Evolutionary conservation across 2,329 filamentous ascomycete genomes (phyloP).

Genomic region (Penicillium brasilianum): DNA sequence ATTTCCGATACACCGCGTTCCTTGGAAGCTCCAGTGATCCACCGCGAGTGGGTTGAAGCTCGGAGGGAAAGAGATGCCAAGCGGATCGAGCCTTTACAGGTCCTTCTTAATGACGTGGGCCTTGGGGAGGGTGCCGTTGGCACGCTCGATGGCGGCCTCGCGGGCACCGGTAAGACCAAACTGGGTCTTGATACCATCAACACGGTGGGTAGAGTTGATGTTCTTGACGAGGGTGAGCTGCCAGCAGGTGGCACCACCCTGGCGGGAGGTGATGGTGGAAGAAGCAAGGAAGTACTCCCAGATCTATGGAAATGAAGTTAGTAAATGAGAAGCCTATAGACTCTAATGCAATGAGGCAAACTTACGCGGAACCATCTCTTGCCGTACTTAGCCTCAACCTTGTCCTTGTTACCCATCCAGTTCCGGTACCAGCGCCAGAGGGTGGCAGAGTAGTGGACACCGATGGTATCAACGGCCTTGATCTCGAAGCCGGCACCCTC

Average conservation of each 20-base stretch:
- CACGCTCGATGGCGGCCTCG: conserved; percentile 47
- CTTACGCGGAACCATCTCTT: conserved; percentile 91
- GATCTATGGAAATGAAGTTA: conserved; percentile 58
- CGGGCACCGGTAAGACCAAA: conserved; percentile 72
- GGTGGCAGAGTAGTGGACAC: conserved; percentile 95
- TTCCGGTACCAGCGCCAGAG: conserved; percentile 99
- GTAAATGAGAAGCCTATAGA: neutral
- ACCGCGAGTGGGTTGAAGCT: neutral
- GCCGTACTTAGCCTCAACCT: conserved; percentile 94
- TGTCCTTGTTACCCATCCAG: conserved; percentile 92
- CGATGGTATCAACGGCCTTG: conserved; percentile 89
- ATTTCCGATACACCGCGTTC: neutral
- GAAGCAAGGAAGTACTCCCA: conserved; percentile 92
- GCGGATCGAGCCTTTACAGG: conserved; percentile 22
- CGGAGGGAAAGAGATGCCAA: neutral
- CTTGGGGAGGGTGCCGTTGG: conserved; percentile 42
- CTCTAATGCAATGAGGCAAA: conserved; percentile 27
- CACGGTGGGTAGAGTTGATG: conserved; percentile 81
- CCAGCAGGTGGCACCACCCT: conserved; percentile 83
- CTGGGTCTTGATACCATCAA: conserved; percentile 74
- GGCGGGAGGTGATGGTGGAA: conserved; percentile 81
- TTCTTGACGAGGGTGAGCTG: conserved; percentile 90
- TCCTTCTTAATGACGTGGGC: conserved; percentile 43
- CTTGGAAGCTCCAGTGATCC: neutral
- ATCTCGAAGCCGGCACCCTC: conserved; percentile 89